Evolutionary conservation across 2,329 filamentous ascomycete genomes (phyloP), one percentile per base, ranked within the genome.

Genomic region (Talaromyces amestolkiae): DNA sequence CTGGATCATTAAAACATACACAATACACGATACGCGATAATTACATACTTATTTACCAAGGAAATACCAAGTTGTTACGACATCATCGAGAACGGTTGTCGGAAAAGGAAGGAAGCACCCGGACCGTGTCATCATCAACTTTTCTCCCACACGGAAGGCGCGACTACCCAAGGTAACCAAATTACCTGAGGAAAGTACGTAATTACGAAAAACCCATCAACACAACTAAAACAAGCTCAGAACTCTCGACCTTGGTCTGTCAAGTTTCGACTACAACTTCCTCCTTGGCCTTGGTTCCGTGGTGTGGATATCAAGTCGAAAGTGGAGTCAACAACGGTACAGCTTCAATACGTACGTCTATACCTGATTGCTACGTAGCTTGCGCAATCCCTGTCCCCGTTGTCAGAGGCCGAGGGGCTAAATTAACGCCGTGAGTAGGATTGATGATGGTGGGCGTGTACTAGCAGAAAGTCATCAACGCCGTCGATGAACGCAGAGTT

Each of bases 171-270:
- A 54, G 8, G 0, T 45, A 19, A 35, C 2, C 4, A 47, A 3
- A 15, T 56, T 56, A 56, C 51, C n/a, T 56, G 31, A 39, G 6
- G 53, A 39, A 56, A 56, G 53, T 56, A 56, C 53, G 53, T 56
- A 56, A 56, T 56, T 56, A 22, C 33, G 10, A 17, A 39, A 22
- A 15, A 17, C 9, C 7, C 51, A 13, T 22, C 31, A 54, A 22
- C 31, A 54, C 15, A 54, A 35, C 10, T 15, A 15, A 22, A 56
- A 35, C 51, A 54, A 19, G 17, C 10, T 10, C 27, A 39, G 33
- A 56, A 56, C 31, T 37, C 33, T 56, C 6, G 27, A n/a, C 33
- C 19, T 37, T 56, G 53, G 31, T 56, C 53, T 37, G 17, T 39
- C 53, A 39, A 37, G 31, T 39, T 54, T 54, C 51, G n/a, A 54